Evolutionary conservation across 2,329 filamentous ascomycete genomes (phyloP).

Genomic region (Venturia carpophila): DNA sequence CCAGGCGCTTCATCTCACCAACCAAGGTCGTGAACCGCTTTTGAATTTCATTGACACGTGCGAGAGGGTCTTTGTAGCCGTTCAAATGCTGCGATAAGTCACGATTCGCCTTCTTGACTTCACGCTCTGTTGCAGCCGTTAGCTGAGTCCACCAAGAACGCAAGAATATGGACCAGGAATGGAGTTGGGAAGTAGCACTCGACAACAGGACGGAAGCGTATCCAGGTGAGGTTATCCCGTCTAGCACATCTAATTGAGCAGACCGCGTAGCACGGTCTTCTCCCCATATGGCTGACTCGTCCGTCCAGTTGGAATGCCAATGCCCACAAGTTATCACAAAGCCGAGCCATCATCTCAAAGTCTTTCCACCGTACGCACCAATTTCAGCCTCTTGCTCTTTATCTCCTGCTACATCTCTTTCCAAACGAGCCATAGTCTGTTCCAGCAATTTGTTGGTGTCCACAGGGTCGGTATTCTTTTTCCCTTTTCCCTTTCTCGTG

Average conservation of each 20-base stretch:
- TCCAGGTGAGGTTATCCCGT: neutral
- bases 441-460: slow-evolving; percentile 89
- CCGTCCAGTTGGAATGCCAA: neutral
- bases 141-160: neutral
- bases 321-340: slow-evolving; percentile 22
- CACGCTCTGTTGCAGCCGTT: slow-evolving; percentile 41
- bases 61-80: slow-evolving; percentile 16
- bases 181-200: neutral
- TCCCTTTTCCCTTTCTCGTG: slow-evolving; percentile 72
- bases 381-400: slow-evolving; percentile 96
- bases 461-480: slow-evolving; percentile 74
- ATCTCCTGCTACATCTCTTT: slow-evolving; percentile 85
- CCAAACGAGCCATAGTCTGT: slow-evolving; percentile 89
- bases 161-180: neutral
- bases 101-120: slow-evolving; percentile 88
- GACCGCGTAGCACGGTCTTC: neutral
- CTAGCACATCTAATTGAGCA: neutral
- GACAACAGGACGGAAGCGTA: neutral
- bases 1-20: slow-evolving; percentile 89
- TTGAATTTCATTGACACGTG: slow-evolving; percentile 67
- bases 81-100: slow-evolving; percentile 40
- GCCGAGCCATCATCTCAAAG: slow-evolving; percentile 17
- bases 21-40: slow-evolving; percentile 87
- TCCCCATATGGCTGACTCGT: neutral
- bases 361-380: slow-evolving; percentile 49